These are phyloP conservation scores for Lipomyces kockii DNA, from an alignment of 805 yeast genomes.

Conservation along the genomic window DNA sequence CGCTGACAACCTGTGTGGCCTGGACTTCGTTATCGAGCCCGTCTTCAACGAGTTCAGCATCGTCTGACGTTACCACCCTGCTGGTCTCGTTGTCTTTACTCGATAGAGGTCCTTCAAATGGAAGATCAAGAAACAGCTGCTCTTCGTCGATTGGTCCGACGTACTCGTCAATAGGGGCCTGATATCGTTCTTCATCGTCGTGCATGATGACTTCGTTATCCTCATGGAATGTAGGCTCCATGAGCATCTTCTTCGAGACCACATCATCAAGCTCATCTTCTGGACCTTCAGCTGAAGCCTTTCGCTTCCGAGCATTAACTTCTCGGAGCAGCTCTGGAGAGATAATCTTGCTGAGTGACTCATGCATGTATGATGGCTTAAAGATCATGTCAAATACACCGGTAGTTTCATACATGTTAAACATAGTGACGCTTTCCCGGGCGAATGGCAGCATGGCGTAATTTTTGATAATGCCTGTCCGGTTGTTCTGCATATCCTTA, in stretches of 20 bases:
- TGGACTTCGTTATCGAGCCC: conserved; percentile 13
- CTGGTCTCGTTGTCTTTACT: background rate
- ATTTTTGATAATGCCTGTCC: conserved; percentile 37
- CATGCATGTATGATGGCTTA: conserved; percentile 22
- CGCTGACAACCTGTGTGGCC: conserved; percentile 32
- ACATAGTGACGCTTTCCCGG: conserved; percentile 25
- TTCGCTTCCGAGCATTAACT: conserved; percentile 16
- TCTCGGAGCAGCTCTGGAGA: conserved; percentile 9
- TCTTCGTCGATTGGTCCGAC: conserved; percentile 4
- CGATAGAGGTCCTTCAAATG: conserved; percentile 21
- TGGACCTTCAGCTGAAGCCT: conserved; percentile 7
- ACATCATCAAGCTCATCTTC: conserved; percentile 27
- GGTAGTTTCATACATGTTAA: conserved; percentile 15
- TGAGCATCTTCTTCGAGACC: conserved; percentile 27
- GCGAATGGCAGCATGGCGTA: conserved; percentile 32
- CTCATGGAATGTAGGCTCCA: conserved; percentile 12
- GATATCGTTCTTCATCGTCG: conserved; percentile 12
- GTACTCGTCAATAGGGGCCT: conserved; percentile 12
- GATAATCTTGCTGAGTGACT: conserved; percentile 18
- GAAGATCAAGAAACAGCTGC: conserved; percentile 14
- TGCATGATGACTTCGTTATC: conserved; percentile 13
- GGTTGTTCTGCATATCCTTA: conserved; percentile 43
- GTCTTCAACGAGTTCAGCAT: conserved; percentile 17
- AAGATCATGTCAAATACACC: conserved; percentile 21
- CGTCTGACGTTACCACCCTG: conserved; percentile 2